Evolutionary conservation across 345 rosid species (phyloP), one percentile per base, ranked within the genome.

Genomic region (Kernera saxatilis): DNA sequence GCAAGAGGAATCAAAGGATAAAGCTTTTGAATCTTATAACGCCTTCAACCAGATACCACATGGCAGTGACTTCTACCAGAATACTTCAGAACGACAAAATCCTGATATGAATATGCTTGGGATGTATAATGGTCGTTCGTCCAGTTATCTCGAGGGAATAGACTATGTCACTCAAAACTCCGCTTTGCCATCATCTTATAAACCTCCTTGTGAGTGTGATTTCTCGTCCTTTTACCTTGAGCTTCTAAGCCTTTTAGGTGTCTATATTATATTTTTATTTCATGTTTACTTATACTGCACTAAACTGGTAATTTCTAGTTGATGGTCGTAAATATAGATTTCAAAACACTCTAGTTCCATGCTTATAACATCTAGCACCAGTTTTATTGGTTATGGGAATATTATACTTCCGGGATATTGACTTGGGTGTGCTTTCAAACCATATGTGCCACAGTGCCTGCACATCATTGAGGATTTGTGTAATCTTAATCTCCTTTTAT

Each of bases 1-100:
- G 76, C 96, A 88, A 60, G 97, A 85, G 26, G 93, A 78, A 33
- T 60, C 83, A 2, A 84, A 68, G 66, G 72, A 77, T 70, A 85
- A 78, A 52, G 56, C 80, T 58, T 72, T 74, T 71, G 84, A 79
- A 39, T 69, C 61, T 18, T 82, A 76, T 63, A 72, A 79, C 23
- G 71, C 44, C 72, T 70, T 45, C 29, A 81, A 82, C 41, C 85
- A 85, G 66, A 44, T 73, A 40, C 56, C 78, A 9, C 79, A 62
- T 60, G 82, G 53, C 78, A 64, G 54, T 46, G 51, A 83, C 53
- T 53, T 73, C 11, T 35, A 55, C 71, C 83, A 73, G 58, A 85
- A 83, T 79, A 70, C 83, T 71, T 30, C 78, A 41, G 86, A 84
- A 18, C 74, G 56, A 57, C 73, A 79, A 70, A 82, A 70, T 58